A percentile compares a stretch with the other conserved stretches of the same genome.
Conservation (phyloP, 805 yeast species). For the Kluyveromyces wickerhamii region DNA sequence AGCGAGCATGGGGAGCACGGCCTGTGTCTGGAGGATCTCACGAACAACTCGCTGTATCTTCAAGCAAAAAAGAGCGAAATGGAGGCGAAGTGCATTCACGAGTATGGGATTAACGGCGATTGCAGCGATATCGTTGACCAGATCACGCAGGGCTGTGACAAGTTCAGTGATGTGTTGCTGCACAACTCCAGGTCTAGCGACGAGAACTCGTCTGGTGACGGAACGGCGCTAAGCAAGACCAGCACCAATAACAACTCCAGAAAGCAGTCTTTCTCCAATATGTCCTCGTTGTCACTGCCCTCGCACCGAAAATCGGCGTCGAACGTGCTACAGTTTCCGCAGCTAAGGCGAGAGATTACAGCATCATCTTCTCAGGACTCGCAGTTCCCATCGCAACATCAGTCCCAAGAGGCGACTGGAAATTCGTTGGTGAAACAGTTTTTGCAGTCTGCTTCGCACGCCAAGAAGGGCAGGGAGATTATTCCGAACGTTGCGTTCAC, state of each 20-base stretch:
- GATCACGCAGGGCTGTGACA: not conserved
- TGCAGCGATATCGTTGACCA: too few relatives aligned
- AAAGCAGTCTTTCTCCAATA: constrained; percentile 1
- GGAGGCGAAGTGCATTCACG: too few relatives aligned
- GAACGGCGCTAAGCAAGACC: too few relatives aligned
- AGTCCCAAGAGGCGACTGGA: not conserved
- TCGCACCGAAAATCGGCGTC: not conserved
- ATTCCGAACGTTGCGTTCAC: not conserved
- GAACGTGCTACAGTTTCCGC: not conserved
- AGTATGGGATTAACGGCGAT: too few relatives aligned
- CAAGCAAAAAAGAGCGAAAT: not conserved
- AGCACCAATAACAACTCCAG: too few relatives aligned
- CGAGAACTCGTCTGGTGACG: too few relatives aligned
- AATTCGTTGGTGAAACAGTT: constrained; percentile 5
- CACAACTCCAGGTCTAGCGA: not conserved
- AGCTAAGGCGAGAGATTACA: not conserved
- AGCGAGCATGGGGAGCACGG: not conserved
- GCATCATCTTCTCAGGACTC: constrained; percentile 1
- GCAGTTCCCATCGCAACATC: too few relatives aligned
- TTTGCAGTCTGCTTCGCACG: constrained; percentile 2
- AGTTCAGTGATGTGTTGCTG: constrained; percentile 3
- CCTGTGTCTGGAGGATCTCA: not conserved
- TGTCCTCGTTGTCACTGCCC: not conserved
- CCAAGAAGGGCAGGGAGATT: not conserved
- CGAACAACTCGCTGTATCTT: not conserved